A percentile compares a stretch with the other conserved stretches of the same genome.
phyloP scores from a whole-genome alignment of 2,329 filamentous ascomycete species.

The Colletotrichum nymphaeae region DNA sequence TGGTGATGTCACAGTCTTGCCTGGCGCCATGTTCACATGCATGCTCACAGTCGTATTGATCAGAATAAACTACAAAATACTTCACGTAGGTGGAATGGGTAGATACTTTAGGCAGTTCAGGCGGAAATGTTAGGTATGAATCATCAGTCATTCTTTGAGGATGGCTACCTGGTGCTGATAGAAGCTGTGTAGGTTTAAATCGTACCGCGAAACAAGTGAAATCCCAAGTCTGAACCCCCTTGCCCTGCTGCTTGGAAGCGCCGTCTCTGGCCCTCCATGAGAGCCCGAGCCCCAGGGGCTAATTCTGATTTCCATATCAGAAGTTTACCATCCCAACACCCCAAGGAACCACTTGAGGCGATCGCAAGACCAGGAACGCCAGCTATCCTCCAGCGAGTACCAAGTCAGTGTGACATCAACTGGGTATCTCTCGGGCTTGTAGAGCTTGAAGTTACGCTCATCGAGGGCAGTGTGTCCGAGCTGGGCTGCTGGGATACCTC shows the following conservation, averaged over 20 bases:
- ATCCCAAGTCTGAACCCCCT: constrained; percentile 3
- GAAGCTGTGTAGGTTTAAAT: constrained; percentile 31
- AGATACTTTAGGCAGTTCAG: background rate
- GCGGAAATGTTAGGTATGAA: constrained; percentile 11
- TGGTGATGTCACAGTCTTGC: too few relatives aligned
- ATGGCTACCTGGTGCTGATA: constrained; percentile 29
- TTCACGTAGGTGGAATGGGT: too few relatives aligned
- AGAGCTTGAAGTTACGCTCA: constrained; percentile 46
- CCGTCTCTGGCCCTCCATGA: background rate
- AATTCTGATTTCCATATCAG: background rate
- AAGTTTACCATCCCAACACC: background rate
- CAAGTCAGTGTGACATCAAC: constrained; percentile 12
- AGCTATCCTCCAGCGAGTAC: constrained; percentile 8
- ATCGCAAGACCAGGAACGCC: background rate
- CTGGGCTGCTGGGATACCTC: constrained; percentile 42
- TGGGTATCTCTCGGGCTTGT: constrained; percentile 10
- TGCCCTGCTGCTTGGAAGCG: background rate
- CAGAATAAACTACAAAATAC: too few relatives aligned
- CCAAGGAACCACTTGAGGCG: background rate
- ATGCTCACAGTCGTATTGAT: background rate
- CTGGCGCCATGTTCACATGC: too few relatives aligned
- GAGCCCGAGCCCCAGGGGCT: background rate
- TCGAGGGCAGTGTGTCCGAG: constrained; percentile 54
- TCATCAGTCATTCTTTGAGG: constrained; percentile 25
- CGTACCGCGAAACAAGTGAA: constrained; percentile 25